These are phyloP conservation scores for Penicillium macrosclerotiorum DNA, from an alignment of 495 filamentous ascomycete genomes.

Conservation along the genomic window DNA sequence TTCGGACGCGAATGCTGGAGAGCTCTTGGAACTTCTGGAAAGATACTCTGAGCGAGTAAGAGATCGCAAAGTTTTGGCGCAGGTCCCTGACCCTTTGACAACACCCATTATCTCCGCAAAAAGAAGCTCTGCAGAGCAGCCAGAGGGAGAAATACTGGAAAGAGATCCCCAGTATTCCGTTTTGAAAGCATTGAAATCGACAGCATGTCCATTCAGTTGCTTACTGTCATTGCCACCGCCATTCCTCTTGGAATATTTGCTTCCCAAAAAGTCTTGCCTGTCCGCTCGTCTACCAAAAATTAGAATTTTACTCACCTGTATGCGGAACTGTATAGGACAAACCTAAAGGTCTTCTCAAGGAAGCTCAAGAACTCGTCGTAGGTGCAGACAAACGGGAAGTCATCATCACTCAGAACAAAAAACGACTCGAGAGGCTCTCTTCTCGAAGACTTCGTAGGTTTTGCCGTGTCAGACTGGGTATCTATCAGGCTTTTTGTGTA, in stretches of 20 bases:
- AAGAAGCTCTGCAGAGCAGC: slow-evolving; percentile 27
- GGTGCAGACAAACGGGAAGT: slow-evolving; percentile 44
- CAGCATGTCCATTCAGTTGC: slow-evolving; percentile 4
- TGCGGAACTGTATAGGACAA: neutral
- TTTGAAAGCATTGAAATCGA: slow-evolving; percentile 38
- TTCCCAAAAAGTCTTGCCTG: slow-evolving; percentile 12
- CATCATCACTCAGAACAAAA: slow-evolving; percentile 20
- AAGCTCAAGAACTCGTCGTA: slow-evolving; percentile 35
- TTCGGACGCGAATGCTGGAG: slow-evolving; percentile 28
- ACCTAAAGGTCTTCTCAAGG: slow-evolving; percentile 28
- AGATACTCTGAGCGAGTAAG: slow-evolving; percentile 32
- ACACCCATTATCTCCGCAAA: slow-evolving; percentile 48
- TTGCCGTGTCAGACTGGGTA: neutral
- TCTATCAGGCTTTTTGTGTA: slow-evolving; percentile 34
- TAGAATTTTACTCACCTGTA: neutral
- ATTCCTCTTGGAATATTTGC: neutral
- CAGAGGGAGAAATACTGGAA: slow-evolving; percentile 13
- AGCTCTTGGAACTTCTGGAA: slow-evolving; percentile 17
- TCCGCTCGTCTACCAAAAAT: slow-evolving; percentile 5
- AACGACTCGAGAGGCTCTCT: slow-evolving; percentile 11
- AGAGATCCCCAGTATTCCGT: slow-evolving; percentile 39
- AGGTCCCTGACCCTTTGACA: slow-evolving; percentile 35
- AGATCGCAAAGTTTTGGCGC: slow-evolving; percentile 14
- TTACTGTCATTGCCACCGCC: neutral
- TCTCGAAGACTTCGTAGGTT: neutral